Conservation (phyloP, 345 rosid genomes). For the Salix dunnii region DNA sequence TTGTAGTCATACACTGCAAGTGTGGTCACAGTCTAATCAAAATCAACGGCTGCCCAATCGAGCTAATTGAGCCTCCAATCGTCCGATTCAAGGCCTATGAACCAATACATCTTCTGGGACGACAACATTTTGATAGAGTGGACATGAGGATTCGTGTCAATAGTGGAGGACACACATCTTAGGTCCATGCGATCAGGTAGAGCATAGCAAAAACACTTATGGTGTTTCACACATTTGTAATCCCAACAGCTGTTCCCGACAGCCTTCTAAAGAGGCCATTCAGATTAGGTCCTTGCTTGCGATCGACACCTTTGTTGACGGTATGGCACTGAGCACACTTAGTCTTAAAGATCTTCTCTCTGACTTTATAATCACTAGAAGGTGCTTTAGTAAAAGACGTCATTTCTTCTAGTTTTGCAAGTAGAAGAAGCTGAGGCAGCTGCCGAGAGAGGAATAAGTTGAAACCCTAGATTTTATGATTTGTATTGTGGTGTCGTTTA, state of each 20-base stretch:
- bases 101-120: constrained; percentile 20
- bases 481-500: too few relatives aligned
- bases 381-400: constrained; percentile 63
- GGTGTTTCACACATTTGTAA: constrained; percentile 59
- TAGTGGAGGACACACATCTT: constrained; percentile 85
- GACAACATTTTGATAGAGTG: constrained; percentile 18
- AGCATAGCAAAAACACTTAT: constrained; percentile 88
- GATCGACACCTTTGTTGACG: constrained; percentile 56
- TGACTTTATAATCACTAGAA: constrained; percentile 46
- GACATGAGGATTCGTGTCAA: constrained; percentile 62
- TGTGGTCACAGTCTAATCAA: constrained; percentile 21
- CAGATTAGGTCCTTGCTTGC: constrained; percentile 45
- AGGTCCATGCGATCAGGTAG: constrained; percentile 86
- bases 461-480: too few relatives aligned
- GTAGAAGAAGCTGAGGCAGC: too few relatives aligned
- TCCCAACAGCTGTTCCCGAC: too few relatives aligned
- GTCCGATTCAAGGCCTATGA: constrained; percentile 28
- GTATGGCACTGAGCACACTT: constrained; percentile 78
- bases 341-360: constrained; percentile 67
- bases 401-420: constrained; percentile 29
- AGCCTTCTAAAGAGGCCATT: too few relatives aligned
- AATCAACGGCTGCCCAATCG: constrained; percentile 29
- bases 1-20: constrained; percentile 24
- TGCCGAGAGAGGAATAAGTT: too few relatives aligned
- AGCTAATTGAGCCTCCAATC: constrained; percentile 23